Evolutionary conservation across 176 grass and related monocot species (phyloP), one percentile per base, ranked within the genome.

Genomic region (Themeda triandra): DNA sequence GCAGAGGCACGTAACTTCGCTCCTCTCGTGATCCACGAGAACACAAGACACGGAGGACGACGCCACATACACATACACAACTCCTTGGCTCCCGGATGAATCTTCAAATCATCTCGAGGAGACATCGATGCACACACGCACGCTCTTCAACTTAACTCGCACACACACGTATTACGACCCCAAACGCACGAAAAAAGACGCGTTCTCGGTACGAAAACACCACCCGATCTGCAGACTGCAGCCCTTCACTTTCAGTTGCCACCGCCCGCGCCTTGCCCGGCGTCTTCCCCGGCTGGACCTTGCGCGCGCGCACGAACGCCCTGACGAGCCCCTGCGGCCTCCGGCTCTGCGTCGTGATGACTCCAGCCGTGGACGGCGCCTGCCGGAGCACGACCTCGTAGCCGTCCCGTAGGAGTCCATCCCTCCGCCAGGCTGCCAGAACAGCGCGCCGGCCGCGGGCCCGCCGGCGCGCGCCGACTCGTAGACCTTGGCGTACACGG

Each of bases 391-490:
- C 65, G 19, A 99, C 85, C 87, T 99, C 91, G 33, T 99, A 99
- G 19, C 97, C 93, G 76, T 99, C 1, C 84, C 83, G 46, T 91
- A 94, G 9, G 92, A 92, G 25, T 99, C 93, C 97, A 99, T 99
- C 97, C 97, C 15, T 84, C 48, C 10, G 86, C 79, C 23, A 99
- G 19, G 91, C 76, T 99, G 97, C 93, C 97, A 99, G 88, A 99
- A 99, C 9, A 94, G 82, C 23, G 88, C 90, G 3, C 97, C 97
- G 3, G 85, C 97, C 1, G 90, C 72, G 0, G 90, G 75, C 0
- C 91, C 93, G 0, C 92, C 97, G 2, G 48, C 58, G 2, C 90
- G 76, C 40, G 97, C 97, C 24, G 97, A 99, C 14, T 31, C 8
- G 74, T 96, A 96, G 24, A 96, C 89, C 76, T 89, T 96, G 39